Evolutionary conservation across 768 basidiomycete genomes (phyloP).

Genomic region (Rhizopogon vesiculosus): DNA sequence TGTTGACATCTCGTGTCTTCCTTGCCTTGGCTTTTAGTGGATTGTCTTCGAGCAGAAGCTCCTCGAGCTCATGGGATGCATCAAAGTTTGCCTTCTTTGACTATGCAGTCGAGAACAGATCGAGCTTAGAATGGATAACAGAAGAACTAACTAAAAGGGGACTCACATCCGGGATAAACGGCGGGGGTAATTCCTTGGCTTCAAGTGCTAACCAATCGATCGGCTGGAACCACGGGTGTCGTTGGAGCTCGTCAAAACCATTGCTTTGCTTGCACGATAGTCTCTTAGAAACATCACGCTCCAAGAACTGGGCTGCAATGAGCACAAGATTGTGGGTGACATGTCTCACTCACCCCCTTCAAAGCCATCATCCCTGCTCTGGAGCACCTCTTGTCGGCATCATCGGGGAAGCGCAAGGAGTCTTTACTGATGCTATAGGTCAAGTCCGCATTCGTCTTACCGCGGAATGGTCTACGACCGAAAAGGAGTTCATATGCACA

Average conservation of each 20-base stretch:
- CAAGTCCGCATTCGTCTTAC: constrained; percentile 87
- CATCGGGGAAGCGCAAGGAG: constrained; percentile 84
- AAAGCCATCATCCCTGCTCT: constrained; percentile 74
- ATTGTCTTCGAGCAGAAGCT: constrained; percentile 93
- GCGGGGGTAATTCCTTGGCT: constrained; percentile 66
- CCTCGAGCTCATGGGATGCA: constrained; percentile 96
- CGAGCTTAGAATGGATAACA: background rate
- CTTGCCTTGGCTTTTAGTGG: constrained; percentile 92
- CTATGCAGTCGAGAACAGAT: constrained; percentile 35
- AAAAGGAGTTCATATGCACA: constrained; percentile 91
- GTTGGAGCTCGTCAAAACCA: constrained; percentile 73
- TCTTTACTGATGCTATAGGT: constrained; percentile 93
- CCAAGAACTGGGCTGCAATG: constrained; percentile 60
- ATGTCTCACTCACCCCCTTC: constrained; percentile 57
- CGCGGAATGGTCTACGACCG: constrained; percentile 88
- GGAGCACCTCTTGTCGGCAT: constrained; percentile 75
- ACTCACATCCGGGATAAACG: constrained; percentile 83
- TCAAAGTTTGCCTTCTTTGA: constrained; percentile 99
- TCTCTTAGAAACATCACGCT: constrained; percentile 77
- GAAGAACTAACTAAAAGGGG: constrained; percentile 2
- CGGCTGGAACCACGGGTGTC: constrained; percentile 82
- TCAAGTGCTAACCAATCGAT: constrained; percentile 90
- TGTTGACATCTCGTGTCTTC: constrained; percentile 79
- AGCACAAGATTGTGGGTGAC: constrained; percentile 7
- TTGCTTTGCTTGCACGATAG: constrained; percentile 82